These are phyloP conservation scores for Suillus subalutaceus DNA, from an alignment of 768 basidiomycete species.

Conservation along the genomic window DNA sequence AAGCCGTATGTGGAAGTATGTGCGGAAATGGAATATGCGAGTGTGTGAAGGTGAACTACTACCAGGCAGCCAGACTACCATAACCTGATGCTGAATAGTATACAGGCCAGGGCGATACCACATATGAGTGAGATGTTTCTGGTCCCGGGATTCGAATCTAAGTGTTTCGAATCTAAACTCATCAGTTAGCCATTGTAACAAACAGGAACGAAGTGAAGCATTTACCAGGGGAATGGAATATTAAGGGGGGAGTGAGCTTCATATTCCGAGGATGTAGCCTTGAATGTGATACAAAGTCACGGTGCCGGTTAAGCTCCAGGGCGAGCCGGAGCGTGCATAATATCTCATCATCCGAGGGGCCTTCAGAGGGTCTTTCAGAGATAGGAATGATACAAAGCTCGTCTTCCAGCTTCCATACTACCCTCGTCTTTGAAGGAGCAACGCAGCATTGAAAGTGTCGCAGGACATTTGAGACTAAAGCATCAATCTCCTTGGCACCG, in stretches of 20 bases:
- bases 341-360: conserved; percentile 4
- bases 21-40: conserved; percentile 5
- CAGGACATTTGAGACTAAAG: conserved; percentile 44
- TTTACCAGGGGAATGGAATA: conserved; percentile 1
- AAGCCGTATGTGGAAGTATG: neutral
- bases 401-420: conserved; percentile 32
- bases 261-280: conserved; percentile 28
- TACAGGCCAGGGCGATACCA: neutral
- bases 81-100: neutral
- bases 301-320: conserved; percentile 31
- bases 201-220: neutral
- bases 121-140: neutral
- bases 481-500: conserved; percentile 41
- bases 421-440: conserved; percentile 18
- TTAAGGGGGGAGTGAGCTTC: conserved; percentile 15
- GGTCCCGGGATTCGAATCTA: neutral
- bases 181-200: neutral
- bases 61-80: neutral
- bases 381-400: conserved; percentile 29
- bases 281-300: conserved; percentile 26
- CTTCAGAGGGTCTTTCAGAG: conserved; percentile 8
- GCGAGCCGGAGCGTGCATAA: conserved; percentile 26
- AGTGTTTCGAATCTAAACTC: neutral
- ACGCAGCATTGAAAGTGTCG: conserved; percentile 44
- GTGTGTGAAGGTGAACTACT: neutral